Percentiles rank a stretch among this genome's conserved stretches.
These are phyloP conservation scores for Kwoniella sp. DNA, from an alignment of 768 basidiomycete genomes.

Conservation along the genomic window DNA sequence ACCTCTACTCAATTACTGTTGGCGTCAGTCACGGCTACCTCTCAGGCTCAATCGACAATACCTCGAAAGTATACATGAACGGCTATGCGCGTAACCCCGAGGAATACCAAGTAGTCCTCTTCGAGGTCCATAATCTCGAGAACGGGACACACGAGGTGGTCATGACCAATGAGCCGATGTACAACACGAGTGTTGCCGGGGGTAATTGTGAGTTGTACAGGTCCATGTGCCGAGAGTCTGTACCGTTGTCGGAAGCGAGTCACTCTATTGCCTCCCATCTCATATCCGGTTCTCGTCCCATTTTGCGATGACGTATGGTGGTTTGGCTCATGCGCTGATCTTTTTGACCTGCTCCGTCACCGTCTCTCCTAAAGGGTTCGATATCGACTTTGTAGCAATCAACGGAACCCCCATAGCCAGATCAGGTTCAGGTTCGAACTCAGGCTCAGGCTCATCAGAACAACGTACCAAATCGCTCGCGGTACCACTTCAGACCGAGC, in stretches of 20 bases:
- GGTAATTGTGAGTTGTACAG: constrained; percentile 13
- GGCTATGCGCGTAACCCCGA: constrained; percentile 9
- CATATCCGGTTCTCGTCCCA: too few species aligned
- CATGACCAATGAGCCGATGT: constrained; percentile 14
- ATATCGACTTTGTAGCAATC: constrained; percentile 13
- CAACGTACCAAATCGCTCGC: neutral
- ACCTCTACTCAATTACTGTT: too few species aligned
- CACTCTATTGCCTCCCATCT: neutral
- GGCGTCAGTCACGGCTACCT: constrained; percentile 8
- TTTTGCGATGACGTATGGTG: too few species aligned
- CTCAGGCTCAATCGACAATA: constrained; percentile 6
- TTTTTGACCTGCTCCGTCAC: neutral
- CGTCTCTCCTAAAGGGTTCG: neutral
- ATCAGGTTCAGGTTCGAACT: neutral
- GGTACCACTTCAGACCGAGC: neutral
- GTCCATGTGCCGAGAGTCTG: too few species aligned
- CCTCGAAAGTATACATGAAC: constrained; percentile 8
- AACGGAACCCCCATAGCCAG: constrained; percentile 12
- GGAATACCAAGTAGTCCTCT: constrained; percentile 9
- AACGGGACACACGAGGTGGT: constrained; percentile 13
- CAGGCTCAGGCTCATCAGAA: neutral
- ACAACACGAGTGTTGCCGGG: constrained; percentile 4
- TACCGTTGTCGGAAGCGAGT: too few species aligned
- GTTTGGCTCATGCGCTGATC: too few species aligned
- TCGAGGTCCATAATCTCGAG: constrained; percentile 3